Percentiles rank a stretch among this genome's conserved stretches.
Evolutionary conservation across 805 yeast species (phyloP).

Genomic region (Barnettozyma salicaria): DNA sequence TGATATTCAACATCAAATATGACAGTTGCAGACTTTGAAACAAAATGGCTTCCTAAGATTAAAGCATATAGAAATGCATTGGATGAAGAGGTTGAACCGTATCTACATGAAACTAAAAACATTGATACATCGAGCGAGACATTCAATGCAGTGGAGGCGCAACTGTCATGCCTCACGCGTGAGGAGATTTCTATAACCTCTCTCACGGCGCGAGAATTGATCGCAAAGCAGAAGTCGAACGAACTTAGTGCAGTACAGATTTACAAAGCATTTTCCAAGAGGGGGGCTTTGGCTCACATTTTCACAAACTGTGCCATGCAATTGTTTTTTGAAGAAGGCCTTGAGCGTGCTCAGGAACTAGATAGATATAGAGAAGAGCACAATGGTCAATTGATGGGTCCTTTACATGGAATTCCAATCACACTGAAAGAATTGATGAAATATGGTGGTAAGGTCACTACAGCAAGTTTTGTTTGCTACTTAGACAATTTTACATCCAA

Average conservation of each 20-base stretch:
- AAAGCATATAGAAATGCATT: constrained; percentile 16
- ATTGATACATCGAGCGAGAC: constrained; percentile 16
- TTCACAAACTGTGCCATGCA: constrained; percentile 35
- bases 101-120: constrained; percentile 11
- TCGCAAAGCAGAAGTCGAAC: constrained; percentile 23
- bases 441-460: constrained; percentile 48
- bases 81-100: constrained; percentile 20
- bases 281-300: constrained; percentile 54
- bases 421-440: constrained; percentile 63
- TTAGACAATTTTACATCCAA: constrained; percentile 35
- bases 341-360: constrained; percentile 47
- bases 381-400: constrained; percentile 51
- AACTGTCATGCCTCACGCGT: constrained; percentile 12
- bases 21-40: constrained; percentile 10
- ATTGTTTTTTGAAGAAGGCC: constrained; percentile 51
- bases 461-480: constrained; percentile 54
- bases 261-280: constrained; percentile 47
- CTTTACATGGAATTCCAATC: constrained; percentile 65
- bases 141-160: constrained; percentile 23
- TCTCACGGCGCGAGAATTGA: constrained; percentile 15
- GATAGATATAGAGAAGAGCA: constrained; percentile 38
- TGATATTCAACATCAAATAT: not conserved
- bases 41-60: constrained; percentile 21
- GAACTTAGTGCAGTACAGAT: constrained; percentile 38
- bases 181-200: constrained; percentile 21